Conservation (phyloP, 2,329 filamentous ascomycete genomes). For the Hypoxylon sp. region DNA sequence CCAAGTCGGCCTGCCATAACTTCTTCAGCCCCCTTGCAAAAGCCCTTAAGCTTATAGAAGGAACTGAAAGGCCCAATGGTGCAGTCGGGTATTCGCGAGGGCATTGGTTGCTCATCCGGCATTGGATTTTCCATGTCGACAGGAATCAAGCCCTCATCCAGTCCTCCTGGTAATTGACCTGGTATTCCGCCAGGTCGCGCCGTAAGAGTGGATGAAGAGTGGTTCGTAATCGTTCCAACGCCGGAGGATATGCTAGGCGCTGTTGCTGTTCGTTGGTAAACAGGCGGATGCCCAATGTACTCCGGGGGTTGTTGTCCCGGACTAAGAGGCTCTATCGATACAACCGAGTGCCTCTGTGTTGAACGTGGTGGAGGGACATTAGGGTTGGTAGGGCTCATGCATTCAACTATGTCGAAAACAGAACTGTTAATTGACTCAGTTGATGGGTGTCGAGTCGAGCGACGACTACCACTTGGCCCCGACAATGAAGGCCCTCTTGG, state of each 20-base stretch:
- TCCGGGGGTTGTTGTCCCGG: conserved; percentile 42
- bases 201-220: conserved; percentile 45
- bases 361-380: conserved; percentile 25
- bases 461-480: conserved; percentile 41
- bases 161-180: conserved; percentile 26
- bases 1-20: conserved; percentile 64
- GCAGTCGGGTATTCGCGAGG: conserved; percentile 56
- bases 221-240: conserved; percentile 37
- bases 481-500: conserved; percentile 49
- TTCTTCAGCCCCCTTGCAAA: conserved; percentile 69
- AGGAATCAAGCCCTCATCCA: conserved; percentile 57
- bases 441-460: conserved; percentile 52
- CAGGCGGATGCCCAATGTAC: conserved; percentile 47
- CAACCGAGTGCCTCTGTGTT: conserved; percentile 42
- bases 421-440: conserved; percentile 57
- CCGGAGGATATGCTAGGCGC: conserved; percentile 39
- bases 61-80: conserved; percentile 64
- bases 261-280: conserved; percentile 39
- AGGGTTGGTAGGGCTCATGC: conserved; percentile 46
- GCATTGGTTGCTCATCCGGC: conserved; percentile 39
- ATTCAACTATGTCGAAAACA: conserved; percentile 54
- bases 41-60: conserved; percentile 67
- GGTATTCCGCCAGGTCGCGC: conserved; percentile 23
- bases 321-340: conserved; percentile 41
- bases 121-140: conserved; percentile 53